Percentiles rank a stretch among this genome's conserved stretches.
Conservation (phyloP, 768 basidiomycete genomes). For the Leccinum rimulosum region DNA sequence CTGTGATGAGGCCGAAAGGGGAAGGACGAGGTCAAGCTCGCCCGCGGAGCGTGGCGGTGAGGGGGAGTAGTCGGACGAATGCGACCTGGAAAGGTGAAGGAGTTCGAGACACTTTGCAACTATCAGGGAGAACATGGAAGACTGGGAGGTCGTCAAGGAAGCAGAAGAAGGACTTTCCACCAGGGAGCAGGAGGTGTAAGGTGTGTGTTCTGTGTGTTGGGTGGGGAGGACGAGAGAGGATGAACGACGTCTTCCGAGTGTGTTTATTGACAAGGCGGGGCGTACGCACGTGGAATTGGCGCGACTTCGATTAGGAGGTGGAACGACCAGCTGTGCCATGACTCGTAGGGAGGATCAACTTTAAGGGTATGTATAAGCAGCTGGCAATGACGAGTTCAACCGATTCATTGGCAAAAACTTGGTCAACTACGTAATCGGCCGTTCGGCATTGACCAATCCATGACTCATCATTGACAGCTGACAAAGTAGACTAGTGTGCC, state of each 20-base stretch:
- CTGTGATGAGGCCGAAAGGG: slow-evolving; percentile 51
- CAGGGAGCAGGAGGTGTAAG: neutral
- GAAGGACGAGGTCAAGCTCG: slow-evolving; percentile 49
- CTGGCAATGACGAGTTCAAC: neutral
- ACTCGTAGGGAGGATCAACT: neutral
- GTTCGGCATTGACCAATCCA: neutral
- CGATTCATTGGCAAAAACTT: slow-evolving; percentile 19
- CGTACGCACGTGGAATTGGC: slow-evolving; percentile 60
- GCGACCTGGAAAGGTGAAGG: slow-evolving; percentile 45
- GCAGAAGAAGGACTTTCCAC: slow-evolving; percentile 1
- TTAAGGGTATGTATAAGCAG: neutral
- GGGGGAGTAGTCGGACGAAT: slow-evolving; percentile 40
- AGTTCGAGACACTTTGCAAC: slow-evolving; percentile 52
- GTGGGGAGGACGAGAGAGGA: slow-evolving; percentile 43
- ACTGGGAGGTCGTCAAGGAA: slow-evolving; percentile 18
- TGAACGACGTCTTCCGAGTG: slow-evolving; percentile 56
- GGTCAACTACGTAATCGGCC: neutral
- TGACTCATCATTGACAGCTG: too few relatives aligned
- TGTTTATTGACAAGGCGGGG: slow-evolving; percentile 47
- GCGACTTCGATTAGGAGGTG: slow-evolving; percentile 48
- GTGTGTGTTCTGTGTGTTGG: slow-evolving; percentile 16
- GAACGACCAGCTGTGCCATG: slow-evolving; percentile 34
- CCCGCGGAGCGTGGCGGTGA: slow-evolving; percentile 41
- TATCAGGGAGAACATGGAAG: slow-evolving; percentile 52
- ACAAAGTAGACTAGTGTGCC: slow-evolving; percentile 32